Percentiles rank a stretch among this genome's conserved stretches.
phyloP scores from a whole-genome alignment of 2,329 filamentous ascomycete genomes.

The Penicillium expansum region DNA sequence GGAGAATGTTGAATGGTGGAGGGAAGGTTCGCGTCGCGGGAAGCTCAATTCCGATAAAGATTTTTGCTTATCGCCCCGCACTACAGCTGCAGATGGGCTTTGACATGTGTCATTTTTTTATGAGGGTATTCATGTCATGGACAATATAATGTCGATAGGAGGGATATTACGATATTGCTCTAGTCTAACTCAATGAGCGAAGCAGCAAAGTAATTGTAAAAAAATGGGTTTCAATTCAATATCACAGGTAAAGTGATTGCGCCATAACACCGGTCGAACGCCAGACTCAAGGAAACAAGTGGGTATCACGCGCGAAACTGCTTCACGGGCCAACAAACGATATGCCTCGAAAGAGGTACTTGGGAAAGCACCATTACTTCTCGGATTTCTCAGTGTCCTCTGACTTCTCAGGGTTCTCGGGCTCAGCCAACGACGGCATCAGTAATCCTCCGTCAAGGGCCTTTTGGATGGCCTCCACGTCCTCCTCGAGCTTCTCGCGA shows the following conservation, averaged over 20 bases:
- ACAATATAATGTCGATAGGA: neutral
- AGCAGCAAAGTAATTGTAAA: neutral
- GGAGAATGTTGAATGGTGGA: neutral
- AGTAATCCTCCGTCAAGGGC: conserved; percentile 37
- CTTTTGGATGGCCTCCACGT: conserved; percentile 48
- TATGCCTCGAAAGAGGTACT: neutral
- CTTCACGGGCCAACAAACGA: neutral
- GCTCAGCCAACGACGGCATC: conserved; percentile 16
- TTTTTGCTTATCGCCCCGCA: conserved; percentile 1
- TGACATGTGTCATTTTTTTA: neutral
- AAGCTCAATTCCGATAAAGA: neutral
- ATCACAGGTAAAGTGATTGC: neutral
- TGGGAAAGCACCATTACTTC: neutral
- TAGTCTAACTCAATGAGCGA: neutral
- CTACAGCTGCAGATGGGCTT: neutral
- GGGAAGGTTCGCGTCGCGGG: conserved; percentile 1
- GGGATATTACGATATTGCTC: too few relatives aligned
- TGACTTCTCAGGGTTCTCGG: neutral
- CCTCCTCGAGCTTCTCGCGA: conserved; percentile 47
- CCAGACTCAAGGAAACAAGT: neutral
- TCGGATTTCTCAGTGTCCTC: neutral
- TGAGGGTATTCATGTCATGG: neutral
- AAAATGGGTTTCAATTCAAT: neutral
- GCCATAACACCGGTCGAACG: conserved; percentile 1
- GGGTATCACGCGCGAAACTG: conserved; percentile 1